Base-by-base conservation (phyloP, 2,329 filamentous ascomycete species). In the Aspergillus viridinutans region DNA sequence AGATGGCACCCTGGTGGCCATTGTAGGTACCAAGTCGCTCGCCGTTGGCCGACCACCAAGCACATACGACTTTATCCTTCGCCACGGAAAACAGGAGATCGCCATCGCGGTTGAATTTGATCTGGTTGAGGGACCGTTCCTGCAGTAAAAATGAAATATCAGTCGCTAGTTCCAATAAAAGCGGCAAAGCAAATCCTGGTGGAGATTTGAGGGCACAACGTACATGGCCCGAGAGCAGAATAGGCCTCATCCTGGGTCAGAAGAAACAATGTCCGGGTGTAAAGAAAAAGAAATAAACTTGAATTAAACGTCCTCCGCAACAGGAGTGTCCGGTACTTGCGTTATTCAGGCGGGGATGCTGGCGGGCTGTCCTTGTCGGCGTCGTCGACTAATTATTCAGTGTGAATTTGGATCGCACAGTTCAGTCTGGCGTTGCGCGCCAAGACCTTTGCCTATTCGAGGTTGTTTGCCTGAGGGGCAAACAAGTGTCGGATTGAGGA, bases 1-100 rank as follows among this genome's bases (percentile, higher is more conserved):
- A 99, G 81, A 99, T 90, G 69, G 94, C 93, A 79, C 94, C 94
- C 77, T 95, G 89, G 80, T 99, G 94, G 76, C 94, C 94, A 74
- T 90, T 88, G 81, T 97, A 99, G 69, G 93, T 94, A 71, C 94
- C 94, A 70, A 97, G 85, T 71, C 94, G 90, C 83, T 99, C 94
- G 80, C 94, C 94, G 78, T 99, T 99, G 81, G 95, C 92, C 64
- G 92, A 89, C 80, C 86, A 97, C 94, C 94, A 99, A 64, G 86
- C 93, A 83, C 93, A 96, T 71, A 97, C 91, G 73, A 95, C 86
- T 80, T 97, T 93, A 78, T 97, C 93, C 81, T 97, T 97, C 68
- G 91, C 86, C 60, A 92, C 90, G 63, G 92, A 96, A 83, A 97
- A 97, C 74, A 97, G 87, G 66, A 97, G 85, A 75, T 99, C 94